These are phyloP conservation scores for Zygosaccharomyces sapae DNA, from an alignment of 1,139 yeast species.

Conservation along the genomic window DNA sequence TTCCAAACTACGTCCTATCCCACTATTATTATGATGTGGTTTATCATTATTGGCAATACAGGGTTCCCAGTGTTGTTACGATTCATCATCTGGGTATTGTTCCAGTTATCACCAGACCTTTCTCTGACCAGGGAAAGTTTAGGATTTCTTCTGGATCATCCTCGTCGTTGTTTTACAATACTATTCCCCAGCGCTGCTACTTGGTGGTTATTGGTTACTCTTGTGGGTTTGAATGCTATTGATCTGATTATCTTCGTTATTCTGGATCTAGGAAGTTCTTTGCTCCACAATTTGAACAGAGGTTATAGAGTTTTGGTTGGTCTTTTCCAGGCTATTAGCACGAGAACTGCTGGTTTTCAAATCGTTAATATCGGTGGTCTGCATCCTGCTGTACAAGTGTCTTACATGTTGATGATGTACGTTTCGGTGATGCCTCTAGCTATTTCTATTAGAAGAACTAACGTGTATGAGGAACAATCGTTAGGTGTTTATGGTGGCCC, in stretches of 20 bases:
- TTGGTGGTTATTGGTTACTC: conserved; percentile 83
- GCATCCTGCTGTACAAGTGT: conserved; percentile 89
- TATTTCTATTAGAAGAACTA: conserved; percentile 90
- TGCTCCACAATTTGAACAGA: conserved; percentile 48
- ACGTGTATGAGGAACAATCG: conserved; percentile 95
- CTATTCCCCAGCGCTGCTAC: conserved; percentile 90
- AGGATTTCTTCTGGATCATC: conserved; percentile 87
- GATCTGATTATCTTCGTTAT: conserved; percentile 79
- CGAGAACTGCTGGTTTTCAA: conserved; percentile 90
- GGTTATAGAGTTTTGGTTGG: conserved; percentile 78
- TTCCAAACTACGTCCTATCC: conserved; percentile 63
- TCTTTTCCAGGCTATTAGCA: conserved; percentile 82
- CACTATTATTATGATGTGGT: conserved; percentile 57
- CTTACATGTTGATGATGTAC: conserved; percentile 96
- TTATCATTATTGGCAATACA: conserved; percentile 86
- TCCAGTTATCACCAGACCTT: conserved; percentile 61
- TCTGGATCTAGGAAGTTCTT: conserved; percentile 58
- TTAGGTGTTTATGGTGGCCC: conserved; percentile 70
- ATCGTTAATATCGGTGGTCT: conserved; percentile 63
- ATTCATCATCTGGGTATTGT: conserved; percentile 74
- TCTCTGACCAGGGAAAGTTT: conserved; percentile 70
- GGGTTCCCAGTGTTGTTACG: conserved; percentile 84
- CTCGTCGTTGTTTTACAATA: conserved; percentile 92
- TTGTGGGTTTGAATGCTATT: conserved; percentile 64
- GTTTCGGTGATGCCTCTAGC: conserved; percentile 94